Percentiles rank a stretch among this genome's conserved stretches.
phyloP scores from a whole-genome alignment of 2,329 filamentous ascomycete species.

The Colletotrichum horii region DNA sequence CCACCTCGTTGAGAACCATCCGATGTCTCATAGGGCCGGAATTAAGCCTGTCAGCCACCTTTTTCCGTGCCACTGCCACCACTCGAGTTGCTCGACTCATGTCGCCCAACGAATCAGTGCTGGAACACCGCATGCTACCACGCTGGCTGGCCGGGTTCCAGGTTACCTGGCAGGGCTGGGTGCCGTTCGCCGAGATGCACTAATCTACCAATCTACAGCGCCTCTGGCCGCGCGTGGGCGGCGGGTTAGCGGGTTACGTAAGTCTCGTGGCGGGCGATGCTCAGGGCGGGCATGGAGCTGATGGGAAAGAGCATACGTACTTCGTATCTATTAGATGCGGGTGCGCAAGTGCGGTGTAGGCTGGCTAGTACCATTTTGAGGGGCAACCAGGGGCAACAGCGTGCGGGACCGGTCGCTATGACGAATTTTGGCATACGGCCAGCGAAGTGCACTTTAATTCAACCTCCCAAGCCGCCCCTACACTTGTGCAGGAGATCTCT shows the following conservation, averaged over 20 bases:
- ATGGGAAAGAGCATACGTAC: constrained; percentile 1
- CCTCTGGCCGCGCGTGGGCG: not conserved
- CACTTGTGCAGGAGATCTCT: constrained; percentile 15
- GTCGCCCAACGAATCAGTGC: not conserved
- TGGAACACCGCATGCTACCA: not conserved
- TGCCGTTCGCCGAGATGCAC: not conserved
- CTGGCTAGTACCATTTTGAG: constrained; percentile 11
- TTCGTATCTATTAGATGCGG: constrained; percentile 2
- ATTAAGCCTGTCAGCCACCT: not conserved
- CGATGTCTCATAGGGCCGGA: not conserved
- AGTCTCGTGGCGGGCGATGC: not conserved
- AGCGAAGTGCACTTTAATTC: constrained; percentile 17
- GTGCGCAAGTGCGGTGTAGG: constrained; percentile 18
- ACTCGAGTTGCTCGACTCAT: not conserved
- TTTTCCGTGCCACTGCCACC: not conserved
- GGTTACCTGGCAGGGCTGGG: not conserved
- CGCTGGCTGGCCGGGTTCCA: not conserved
- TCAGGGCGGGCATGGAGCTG: not conserved
- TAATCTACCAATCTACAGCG: constrained; percentile 15
- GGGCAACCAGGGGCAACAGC: constrained; percentile 14
- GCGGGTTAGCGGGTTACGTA: not conserved
- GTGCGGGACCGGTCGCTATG: constrained; percentile 21
- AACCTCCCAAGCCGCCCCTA: constrained; percentile 12
- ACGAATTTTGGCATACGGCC: constrained; percentile 20
- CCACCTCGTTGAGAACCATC: not conserved